A percentile compares a stretch with the other conserved stretches of the same genome.
phyloP scores from a whole-genome alignment of 176 grass and related monocot species.

The Oryza australiensis region DNA sequence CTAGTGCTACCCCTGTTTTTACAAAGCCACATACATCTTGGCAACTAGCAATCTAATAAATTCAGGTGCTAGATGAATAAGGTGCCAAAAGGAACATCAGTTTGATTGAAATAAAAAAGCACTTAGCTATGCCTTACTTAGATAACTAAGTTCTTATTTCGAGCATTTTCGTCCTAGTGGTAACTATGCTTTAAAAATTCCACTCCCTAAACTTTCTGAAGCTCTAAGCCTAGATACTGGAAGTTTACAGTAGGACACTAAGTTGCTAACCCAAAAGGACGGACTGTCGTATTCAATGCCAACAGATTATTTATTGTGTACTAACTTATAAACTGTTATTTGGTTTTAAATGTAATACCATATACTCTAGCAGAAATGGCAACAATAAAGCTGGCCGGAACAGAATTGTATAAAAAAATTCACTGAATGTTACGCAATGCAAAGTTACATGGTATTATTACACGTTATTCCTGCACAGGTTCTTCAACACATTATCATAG shows the following conservation, averaged over 20 bases:
- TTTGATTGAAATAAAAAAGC: not conserved
- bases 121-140: not conserved
- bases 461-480: not conserved
- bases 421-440: not conserved
- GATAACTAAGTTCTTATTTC: not conserved
- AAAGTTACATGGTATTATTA: not conserved
- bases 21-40: not conserved
- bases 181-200: not conserved
- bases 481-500: not conserved
- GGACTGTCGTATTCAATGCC: not conserved
- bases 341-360: not conserved
- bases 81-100: not conserved
- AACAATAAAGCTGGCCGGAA: slow-evolving; percentile 8
- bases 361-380: not conserved
- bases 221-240: not conserved
- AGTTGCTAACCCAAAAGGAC: not conserved
- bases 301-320: not conserved
- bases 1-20: not conserved
- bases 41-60: slow-evolving; percentile 2
- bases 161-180: not conserved
- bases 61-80: not conserved
- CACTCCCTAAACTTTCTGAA: not conserved
- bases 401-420: not conserved
- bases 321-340: slow-evolving; percentile 9
- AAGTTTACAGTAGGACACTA: not conserved